Percentiles rank a stretch among this genome's conserved stretches.
Conservation (phyloP, 2,329 filamentous ascomycete species). For the Xylaria multiplex region DNA sequence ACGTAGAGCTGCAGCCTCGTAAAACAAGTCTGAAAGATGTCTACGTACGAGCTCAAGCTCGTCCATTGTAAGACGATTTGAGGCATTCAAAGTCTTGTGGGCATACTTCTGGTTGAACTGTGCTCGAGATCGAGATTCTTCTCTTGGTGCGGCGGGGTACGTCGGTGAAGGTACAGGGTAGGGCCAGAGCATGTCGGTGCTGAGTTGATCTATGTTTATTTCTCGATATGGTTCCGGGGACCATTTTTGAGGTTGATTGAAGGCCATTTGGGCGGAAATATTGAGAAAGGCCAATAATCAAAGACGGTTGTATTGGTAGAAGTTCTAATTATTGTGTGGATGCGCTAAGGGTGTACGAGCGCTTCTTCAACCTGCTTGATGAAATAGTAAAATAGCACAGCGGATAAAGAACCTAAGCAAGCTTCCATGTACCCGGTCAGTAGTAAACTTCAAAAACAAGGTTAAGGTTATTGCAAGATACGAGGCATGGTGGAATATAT, state of each 20-base stretch:
- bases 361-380: constrained; percentile 34
- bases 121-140: constrained; percentile 33
- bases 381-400: constrained; percentile 36
- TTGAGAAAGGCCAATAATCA: constrained; percentile 33
- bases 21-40: constrained; percentile 38
- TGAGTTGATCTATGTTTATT: constrained; percentile 30
- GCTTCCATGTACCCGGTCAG: constrained; percentile 31
- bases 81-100: constrained; percentile 34
- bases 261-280: constrained; percentile 34
- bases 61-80: constrained; percentile 34
- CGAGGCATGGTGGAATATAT: constrained; percentile 32
- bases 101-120: constrained; percentile 35
- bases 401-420: constrained; percentile 32
- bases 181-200: constrained; percentile 33
- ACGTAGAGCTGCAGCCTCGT: constrained; percentile 32
- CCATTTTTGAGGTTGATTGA: constrained; percentile 34
- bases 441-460: constrained; percentile 34
- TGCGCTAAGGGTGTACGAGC: constrained; percentile 28
- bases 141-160: constrained; percentile 34
- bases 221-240: constrained; percentile 35
- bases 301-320: constrained; percentile 35
- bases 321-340: constrained; percentile 32
- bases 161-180: constrained; percentile 34
- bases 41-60: constrained; percentile 36
- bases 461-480: constrained; percentile 32